Percentiles rank a stretch among this genome's conserved stretches.
These are phyloP conservation scores for Theileria orientalis DNA, from an alignment of 169 alveolate genomes.

Conservation along the genomic window DNA sequence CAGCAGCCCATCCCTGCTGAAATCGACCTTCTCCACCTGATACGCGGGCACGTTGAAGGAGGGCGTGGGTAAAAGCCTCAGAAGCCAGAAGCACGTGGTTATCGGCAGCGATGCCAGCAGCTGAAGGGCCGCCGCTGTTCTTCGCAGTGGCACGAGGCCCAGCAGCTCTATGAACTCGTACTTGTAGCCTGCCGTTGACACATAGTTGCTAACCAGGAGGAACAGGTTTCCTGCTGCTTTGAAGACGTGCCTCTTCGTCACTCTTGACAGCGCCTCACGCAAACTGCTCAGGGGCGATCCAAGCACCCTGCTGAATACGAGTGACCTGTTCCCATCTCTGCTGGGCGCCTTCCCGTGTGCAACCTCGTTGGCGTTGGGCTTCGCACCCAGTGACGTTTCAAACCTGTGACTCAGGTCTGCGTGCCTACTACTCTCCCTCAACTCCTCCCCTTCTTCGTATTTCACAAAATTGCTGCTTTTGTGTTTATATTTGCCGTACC, in stretches of 20 bases:
- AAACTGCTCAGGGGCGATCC: not conserved
- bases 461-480: not conserved
- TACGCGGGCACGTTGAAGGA: slow-evolving; percentile 13
- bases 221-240: slow-evolving; percentile 10
- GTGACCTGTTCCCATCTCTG: too few relatives aligned
- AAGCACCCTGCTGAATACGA: not conserved
- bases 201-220: slow-evolving; percentile 64
- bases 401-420: slow-evolving; percentile 3
- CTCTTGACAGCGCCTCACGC: not conserved
- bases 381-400: too few relatives aligned
- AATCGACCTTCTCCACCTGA: slow-evolving; percentile 14
- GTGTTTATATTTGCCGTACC: not conserved
- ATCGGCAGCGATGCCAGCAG: slow-evolving; percentile 76
- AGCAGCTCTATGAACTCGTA: slow-evolving; percentile 73
- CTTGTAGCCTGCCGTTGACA: slow-evolving; percentile 70
- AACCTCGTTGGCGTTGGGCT: too few relatives aligned
- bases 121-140: slow-evolving; percentile 73
- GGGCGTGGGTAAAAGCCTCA: slow-evolving; percentile 35
- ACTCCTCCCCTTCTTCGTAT: not conserved
- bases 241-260: not conserved
- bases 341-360: too few relatives aligned
- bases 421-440: not conserved
- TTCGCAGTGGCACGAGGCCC: slow-evolving; percentile 68
- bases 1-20: slow-evolving; percentile 5
- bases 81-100: slow-evolving; percentile 68